These are phyloP conservation scores for Blepharisma stoltei DNA, from an alignment of 73 alveolate genomes.

Conservation along the genomic window DNA sequence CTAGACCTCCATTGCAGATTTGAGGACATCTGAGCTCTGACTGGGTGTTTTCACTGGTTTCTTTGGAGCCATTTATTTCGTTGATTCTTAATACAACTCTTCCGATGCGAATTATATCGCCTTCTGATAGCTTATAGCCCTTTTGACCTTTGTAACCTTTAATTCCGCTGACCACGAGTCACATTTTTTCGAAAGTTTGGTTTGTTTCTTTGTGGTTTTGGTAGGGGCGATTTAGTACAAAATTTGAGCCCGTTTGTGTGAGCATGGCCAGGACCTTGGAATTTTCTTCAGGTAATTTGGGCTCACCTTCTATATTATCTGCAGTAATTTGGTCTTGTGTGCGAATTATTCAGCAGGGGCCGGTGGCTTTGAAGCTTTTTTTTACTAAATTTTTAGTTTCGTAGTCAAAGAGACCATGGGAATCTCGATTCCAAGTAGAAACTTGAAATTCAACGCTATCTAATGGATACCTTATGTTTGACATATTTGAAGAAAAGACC, in stretches of 20 bases:
- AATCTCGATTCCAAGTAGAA: constrained; percentile 67
- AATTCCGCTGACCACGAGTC: constrained; percentile 41
- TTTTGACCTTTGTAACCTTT: constrained; percentile 27
- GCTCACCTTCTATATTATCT: not conserved
- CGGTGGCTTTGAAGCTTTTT: constrained; percentile 38
- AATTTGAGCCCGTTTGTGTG: constrained; percentile 26
- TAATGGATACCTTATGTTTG: not conserved
- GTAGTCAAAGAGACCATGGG: constrained; percentile 81
- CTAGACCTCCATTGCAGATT: not conserved
- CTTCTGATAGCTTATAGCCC: constrained; percentile 64
- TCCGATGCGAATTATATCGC: constrained; percentile 68
- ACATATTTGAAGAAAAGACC: too few species aligned
- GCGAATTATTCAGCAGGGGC: constrained; percentile 2
- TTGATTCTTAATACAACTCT: constrained; percentile 61
- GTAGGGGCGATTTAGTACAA: constrained; percentile 2
- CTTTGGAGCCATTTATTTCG: constrained; percentile 41
- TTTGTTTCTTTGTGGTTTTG: not conserved
- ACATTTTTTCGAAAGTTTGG: constrained; percentile 34
- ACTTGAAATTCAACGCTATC: constrained; percentile 40
- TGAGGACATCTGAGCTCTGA: not conserved
- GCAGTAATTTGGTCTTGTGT: constrained; percentile 28
- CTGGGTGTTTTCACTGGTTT: not conserved
- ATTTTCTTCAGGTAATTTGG: constrained; percentile 20
- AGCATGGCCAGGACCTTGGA: not conserved
- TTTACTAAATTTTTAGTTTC: constrained; percentile 59